Evolutionary conservation across 148 eudicot species (phyloP).

Genomic region (Selenicereus undatus): DNA sequence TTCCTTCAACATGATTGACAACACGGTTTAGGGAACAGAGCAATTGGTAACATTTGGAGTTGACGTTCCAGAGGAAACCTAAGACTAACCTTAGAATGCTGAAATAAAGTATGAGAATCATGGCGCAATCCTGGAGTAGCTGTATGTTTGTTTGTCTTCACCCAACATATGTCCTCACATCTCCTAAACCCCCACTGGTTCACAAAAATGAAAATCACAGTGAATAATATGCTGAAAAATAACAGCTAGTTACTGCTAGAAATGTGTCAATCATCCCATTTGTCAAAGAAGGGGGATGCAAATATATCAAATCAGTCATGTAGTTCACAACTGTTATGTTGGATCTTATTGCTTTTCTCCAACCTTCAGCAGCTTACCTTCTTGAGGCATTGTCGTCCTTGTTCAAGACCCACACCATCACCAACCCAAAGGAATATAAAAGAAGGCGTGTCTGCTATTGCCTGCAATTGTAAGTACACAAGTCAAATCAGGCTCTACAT

Average conservation of each 20-base stretch:
- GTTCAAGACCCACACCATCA: constrained; percentile 96
- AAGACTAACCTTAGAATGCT: constrained; percentile 81
- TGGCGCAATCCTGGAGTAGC: constrained; percentile 87
- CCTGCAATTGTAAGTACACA: constrained; percentile 39
- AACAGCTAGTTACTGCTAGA: background rate
- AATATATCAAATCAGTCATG: background rate
- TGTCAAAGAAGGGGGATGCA: background rate
- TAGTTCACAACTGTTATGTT: background rate
- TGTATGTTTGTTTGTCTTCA: constrained; percentile 87
- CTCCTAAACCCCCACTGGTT: constrained; percentile 96
- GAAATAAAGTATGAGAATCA: constrained; percentile 94
- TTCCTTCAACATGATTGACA: constrained; percentile 51
- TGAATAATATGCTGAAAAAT: background rate
- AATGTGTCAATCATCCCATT: background rate
- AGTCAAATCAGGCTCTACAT: background rate
- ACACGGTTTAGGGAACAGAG: constrained; percentile 12
- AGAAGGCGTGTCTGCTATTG: constrained; percentile 98
- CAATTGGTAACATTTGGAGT: background rate
- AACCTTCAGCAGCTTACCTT: constrained; percentile 44
- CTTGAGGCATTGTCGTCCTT: constrained; percentile 94
- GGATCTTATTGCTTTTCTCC: background rate
- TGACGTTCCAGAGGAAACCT: constrained; percentile 3
- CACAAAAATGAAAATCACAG: background rate
- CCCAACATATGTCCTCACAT: constrained; percentile 99
- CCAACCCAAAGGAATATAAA: constrained; percentile 99